Base-by-base conservation (phyloP, 2,329 filamentous ascomycete genomes). In the Magnaporthiopsis incrustans region DNA sequence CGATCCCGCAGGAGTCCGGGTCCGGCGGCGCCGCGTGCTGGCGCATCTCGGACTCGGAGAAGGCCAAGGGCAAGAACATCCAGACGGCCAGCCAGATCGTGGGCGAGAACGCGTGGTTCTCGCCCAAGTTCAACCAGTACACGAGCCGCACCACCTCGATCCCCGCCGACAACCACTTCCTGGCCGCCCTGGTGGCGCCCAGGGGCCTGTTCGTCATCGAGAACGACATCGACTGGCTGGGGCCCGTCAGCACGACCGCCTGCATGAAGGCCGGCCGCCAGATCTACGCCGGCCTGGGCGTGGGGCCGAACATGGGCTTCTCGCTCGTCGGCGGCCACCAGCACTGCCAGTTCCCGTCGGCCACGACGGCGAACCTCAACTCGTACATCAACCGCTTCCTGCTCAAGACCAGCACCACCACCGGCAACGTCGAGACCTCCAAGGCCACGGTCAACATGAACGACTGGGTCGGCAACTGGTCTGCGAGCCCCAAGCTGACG, bases 61-160 rank as follows among this genome's bases (percentile, higher is more conserved):
- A 82, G 68, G 70, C 69, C 63, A 76, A 79, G 67, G 82, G 82
- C 61, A 78, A 79, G 72, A 82, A 82, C 69, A 82, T 85, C 67
- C 83, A 87, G 74, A 85, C 82, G 0, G 80, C 82, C 0, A 71
- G 75, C 30, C 75, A 86, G 74, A 85, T 86, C 67, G 76, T 86
- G 14, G 74, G 72, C 14, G 83, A 86, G 73, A 85, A 86, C 67
- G 82, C 84, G 22, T 86, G 84, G 84, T 85, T 86, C 77, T 82
- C 81, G 61, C 73, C 75, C 25, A 71, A 74, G 27, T 83, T 86
- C 71, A 77, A 84, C 70, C 65, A 72, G 2, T 84, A 81, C 71
- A 77, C 77, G 60, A 77, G 75, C 65, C 76, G 77, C 67, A 77
- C 79, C 15, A 75, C 68, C 60, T 72, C 70, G 7, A 73, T 84